phyloP scores from a whole-genome alignment of 805 yeast genomes.

The Cyberlindnera misumaiensis region DNA sequence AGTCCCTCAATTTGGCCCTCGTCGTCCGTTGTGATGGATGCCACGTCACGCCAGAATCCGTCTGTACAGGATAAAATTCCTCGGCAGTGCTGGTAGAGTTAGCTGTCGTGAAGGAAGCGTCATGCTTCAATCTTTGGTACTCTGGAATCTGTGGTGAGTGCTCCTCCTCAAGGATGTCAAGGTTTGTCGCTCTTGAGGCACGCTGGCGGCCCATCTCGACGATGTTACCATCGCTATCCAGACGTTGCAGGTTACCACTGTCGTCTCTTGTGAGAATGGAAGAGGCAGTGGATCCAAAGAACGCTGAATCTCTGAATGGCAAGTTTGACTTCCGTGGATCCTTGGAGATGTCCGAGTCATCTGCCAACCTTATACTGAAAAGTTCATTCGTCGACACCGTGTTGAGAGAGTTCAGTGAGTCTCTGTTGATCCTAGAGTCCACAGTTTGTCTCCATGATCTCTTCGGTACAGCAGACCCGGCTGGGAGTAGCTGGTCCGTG shows the following conservation, averaged over 20 bases:
- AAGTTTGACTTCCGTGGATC: conserved; percentile 36
- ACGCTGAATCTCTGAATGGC: conserved; percentile 35
- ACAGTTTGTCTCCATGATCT: conserved; percentile 54
- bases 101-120: conserved; percentile 18
- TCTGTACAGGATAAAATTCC: conserved; percentile 21
- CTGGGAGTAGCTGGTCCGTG: conserved; percentile 31
- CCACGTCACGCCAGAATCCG: conserved; percentile 20
- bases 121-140: conserved; percentile 7
- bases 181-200: conserved; percentile 17
- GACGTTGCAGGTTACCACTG: conserved; percentile 23
- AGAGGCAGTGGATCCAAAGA: conserved; percentile 24
- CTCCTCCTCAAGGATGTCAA: conserved; percentile 22
- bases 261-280: conserved; percentile 22
- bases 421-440: conserved; percentile 36
- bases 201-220: conserved; percentile 17
- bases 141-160: conserved; percentile 10
- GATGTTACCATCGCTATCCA: conserved; percentile 25
- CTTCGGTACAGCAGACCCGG: conserved; percentile 26
- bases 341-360: conserved; percentile 41
- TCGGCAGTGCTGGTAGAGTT: conserved; percentile 17
- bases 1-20: conserved; percentile 31
- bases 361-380: conserved; percentile 70
- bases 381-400: conserved; percentile 84
- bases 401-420: conserved; percentile 64
- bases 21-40: conserved; percentile 15